Base-by-base conservation (phyloP, 208 protist species). In the Wallacemonas rigidus region DNA sequence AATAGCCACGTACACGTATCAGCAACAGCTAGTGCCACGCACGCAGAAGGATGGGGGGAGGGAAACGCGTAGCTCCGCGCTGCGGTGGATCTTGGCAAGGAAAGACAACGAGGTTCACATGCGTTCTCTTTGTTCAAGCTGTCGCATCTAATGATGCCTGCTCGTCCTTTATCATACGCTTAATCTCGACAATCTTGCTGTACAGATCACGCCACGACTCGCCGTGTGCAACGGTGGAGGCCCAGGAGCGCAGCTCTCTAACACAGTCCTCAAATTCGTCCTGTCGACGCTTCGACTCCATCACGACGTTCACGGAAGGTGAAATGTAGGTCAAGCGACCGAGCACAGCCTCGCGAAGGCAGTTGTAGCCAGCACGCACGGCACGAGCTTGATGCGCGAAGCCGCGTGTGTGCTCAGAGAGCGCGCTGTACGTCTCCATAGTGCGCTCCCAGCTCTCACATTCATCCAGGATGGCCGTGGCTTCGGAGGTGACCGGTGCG, bases 121-220 rank as follows among this genome's bases (percentile, higher is more conserved):
- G 26, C 26, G 26, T 26, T 26, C 26, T 26, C 26, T 26, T 26
- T 26, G 26, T 8, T 57, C 43, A 58, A 3, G 64, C 45, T 15
- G 41, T 15, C 6, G 64, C 64, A 69, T 75, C 60, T 5, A 75
- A 26, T 40, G 61, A 50, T 14, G 64, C 47, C 71, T 90, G 81
- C 69, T 92, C 90, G 50, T 74, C 56, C 74, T 94, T 79, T 26
- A 97, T 85, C 38, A 91, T 40, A 44, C 70, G 64, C 78, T 93
- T 87, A 17, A 93, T 87, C 64, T 90, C 84, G 14, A 80, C 78
- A 56, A 95, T 87, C 54, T 88, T 91, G 50, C 77, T 80, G 47
- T 91, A 87, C 41, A 97, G 89, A 63, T 91, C 81, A 8, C 85
- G 74, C 90, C 90, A 95, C 40, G 88, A 85, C 60, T 93, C 88